Evolutionary conservation across 2,329 filamentous ascomycete genomes (phyloP).

Genomic region (Grosmannia huntii): DNA sequence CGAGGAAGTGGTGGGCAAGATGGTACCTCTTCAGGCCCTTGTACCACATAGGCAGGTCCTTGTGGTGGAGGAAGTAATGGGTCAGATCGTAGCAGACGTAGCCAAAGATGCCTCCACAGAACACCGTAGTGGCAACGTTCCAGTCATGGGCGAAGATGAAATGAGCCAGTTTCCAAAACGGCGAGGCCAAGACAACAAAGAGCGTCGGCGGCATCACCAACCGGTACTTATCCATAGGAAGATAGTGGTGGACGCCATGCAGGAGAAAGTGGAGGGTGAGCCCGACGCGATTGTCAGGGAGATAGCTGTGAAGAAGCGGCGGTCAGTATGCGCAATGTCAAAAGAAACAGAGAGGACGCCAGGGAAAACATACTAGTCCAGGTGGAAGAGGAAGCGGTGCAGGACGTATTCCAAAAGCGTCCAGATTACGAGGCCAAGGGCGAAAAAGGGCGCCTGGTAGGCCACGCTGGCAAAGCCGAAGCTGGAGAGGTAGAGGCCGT

Average conservation of each 20-base stretch:
- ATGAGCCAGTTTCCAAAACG: slow-evolving; percentile 90
- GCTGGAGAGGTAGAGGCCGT: slow-evolving; percentile 55
- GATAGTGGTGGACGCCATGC: slow-evolving; percentile 93
- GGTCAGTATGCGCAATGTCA: not conserved
- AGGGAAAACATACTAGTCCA: slow-evolving; percentile 62
- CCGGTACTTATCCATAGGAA: slow-evolving; percentile 97
- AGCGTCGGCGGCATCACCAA: slow-evolving; percentile 93
- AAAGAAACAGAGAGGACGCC: not conserved
- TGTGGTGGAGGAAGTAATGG: slow-evolving; percentile 96
- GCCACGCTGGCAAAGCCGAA: slow-evolving; percentile 41
- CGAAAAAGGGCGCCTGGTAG: slow-evolving; percentile 47
- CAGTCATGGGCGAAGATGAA: slow-evolving; percentile 71
- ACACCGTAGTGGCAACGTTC: slow-evolving; percentile 67
- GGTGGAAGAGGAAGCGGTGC: slow-evolving; percentile 85
- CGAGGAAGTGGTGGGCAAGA: slow-evolving; percentile 91
- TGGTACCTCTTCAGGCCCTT: slow-evolving; percentile 94
- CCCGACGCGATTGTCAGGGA: slow-evolving; percentile 82
- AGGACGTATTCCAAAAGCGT: slow-evolving; percentile 79
- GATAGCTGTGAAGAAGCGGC: slow-evolving; percentile 44
- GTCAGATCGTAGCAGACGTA: slow-evolving; percentile 96
- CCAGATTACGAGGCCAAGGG: slow-evolving; percentile 67
- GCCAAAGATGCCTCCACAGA: slow-evolving; percentile 83
- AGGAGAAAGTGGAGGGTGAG: slow-evolving; percentile 85
- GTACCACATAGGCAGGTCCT: slow-evolving; percentile 82
- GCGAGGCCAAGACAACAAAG: slow-evolving; percentile 69